Conservation (phyloP, 495 filamentous ascomycete species). For the Tetracladium setigerum region DNA sequence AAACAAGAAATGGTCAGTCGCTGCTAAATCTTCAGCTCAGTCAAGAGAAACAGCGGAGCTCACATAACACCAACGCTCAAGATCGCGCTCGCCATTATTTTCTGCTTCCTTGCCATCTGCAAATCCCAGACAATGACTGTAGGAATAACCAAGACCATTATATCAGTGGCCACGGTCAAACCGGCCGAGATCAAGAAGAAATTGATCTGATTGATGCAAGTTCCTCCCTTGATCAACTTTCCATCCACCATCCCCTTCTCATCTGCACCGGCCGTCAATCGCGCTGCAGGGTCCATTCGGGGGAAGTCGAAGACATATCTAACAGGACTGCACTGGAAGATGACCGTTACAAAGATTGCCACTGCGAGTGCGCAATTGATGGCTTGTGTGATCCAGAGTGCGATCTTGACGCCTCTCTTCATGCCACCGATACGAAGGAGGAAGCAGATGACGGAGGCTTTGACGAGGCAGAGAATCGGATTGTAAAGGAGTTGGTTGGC, state of each 20-base stretch:
- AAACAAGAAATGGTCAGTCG: too few species aligned
- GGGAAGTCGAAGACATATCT: constrained; percentile 32
- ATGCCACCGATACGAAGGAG: constrained; percentile 35
- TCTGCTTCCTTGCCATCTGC: constrained; percentile 34
- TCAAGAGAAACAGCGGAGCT: constrained; percentile 13
- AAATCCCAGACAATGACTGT: constrained; percentile 39
- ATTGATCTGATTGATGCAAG: constrained; percentile 33
- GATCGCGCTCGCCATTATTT: constrained; percentile 35
- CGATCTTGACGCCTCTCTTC: constrained; percentile 11
- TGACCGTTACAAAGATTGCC: constrained; percentile 38
- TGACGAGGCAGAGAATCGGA: constrained; percentile 41
- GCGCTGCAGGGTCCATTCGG: not conserved
- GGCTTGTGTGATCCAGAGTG: constrained; percentile 31
- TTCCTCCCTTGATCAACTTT: constrained; percentile 25
- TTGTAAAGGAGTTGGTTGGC: constrained; percentile 45
- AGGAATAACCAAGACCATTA: constrained; percentile 39
- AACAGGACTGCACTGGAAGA: constrained; percentile 45
- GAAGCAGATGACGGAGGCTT: constrained; percentile 44
- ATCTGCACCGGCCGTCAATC: not conserved
- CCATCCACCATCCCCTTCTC: not conserved
- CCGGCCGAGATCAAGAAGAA: constrained; percentile 38
- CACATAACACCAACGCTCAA: constrained; percentile 35
- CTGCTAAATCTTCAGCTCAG: not conserved
- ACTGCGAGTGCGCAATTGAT: constrained; percentile 34
- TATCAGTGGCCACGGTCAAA: constrained; percentile 38